Evolutionary conservation across 768 basidiomycete species (phyloP).

Genomic region (Tulasnella sp.): DNA sequence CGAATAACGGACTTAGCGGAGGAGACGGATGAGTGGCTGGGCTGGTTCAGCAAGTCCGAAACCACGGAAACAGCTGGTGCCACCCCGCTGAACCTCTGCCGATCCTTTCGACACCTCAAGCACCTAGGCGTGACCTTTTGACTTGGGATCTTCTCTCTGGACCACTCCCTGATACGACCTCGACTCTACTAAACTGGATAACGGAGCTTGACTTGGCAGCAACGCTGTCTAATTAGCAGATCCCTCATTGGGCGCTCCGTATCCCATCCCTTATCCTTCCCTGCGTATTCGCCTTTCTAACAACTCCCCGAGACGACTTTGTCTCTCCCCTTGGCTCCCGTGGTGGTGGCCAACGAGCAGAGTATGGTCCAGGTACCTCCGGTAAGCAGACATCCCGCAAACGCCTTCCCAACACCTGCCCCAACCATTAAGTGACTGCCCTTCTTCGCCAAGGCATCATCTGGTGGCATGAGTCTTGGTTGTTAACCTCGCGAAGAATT

Average conservation of each 20-base stretch:
- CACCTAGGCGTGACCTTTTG: background rate
- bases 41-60: too few relatives aligned
- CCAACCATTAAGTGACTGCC: constrained; percentile 11
- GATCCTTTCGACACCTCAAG: background rate
- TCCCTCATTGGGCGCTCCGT: background rate
- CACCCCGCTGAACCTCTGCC: constrained; percentile 3
- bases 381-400: background rate
- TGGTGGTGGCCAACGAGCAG: background rate
- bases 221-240: background rate
- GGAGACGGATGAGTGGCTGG: too few relatives aligned
- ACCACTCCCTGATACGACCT: background rate
- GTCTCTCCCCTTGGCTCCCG: constrained; percentile 11
- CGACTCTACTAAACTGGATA: background rate
- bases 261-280: background rate
- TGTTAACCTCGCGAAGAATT: background rate
- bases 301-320: background rate
- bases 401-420: constrained; percentile 17
- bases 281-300: background rate
- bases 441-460: background rate
- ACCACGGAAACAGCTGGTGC: background rate
- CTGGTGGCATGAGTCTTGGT: background rate
- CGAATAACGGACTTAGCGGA: too few relatives aligned
- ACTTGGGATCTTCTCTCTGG: constrained; percentile 1
- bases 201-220: background rate
- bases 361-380: background rate